A percentile compares a stretch with the other conserved stretches of the same genome.
Evolutionary conservation across 306 rosid genomes (phyloP).

Genomic region (Albizia julibrissin): DNA sequence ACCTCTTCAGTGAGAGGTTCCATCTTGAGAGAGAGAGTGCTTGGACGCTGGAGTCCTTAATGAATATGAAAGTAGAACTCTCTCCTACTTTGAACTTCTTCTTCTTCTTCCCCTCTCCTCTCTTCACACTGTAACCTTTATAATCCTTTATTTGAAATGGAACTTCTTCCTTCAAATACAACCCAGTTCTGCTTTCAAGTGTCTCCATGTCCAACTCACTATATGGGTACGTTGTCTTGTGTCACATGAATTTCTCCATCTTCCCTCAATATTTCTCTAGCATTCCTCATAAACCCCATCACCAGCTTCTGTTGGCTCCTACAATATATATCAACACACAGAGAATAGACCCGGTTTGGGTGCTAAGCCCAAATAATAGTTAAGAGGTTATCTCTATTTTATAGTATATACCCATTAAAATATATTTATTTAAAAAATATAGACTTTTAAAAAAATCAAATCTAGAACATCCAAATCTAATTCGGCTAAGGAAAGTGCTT

Average conservation of each 20-base stretch:
- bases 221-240: not conserved
- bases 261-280: slow-evolving; percentile 14
- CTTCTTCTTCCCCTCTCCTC: slow-evolving; percentile 1
- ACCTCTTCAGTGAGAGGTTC: slow-evolving; percentile 27
- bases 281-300: slow-evolving; percentile 35
- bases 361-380: too few species aligned
- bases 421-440: too few species aligned
- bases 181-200: not conserved
- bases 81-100: slow-evolving; percentile 18
- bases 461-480: too few species aligned
- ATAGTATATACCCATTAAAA: too few species aligned
- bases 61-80: slow-evolving; percentile 32
- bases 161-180: slow-evolving; percentile 3
- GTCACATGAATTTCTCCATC: slow-evolving; percentile 36
- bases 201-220: not conserved
- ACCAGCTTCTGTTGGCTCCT: slow-evolving; percentile 30
- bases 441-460: too few species aligned
- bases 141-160: not conserved
- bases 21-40: not conserved
- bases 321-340: not conserved
- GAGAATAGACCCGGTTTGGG: too few species aligned
- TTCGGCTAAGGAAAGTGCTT: too few species aligned
- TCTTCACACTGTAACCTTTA: slow-evolving; percentile 18
- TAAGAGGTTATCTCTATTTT: too few species aligned
- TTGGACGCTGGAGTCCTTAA: not conserved